Evolutionary conservation across 768 basidiomycete genomes (phyloP), one percentile per base, ranked within the genome.

Genomic region (Favolaschia claudopus): DNA sequence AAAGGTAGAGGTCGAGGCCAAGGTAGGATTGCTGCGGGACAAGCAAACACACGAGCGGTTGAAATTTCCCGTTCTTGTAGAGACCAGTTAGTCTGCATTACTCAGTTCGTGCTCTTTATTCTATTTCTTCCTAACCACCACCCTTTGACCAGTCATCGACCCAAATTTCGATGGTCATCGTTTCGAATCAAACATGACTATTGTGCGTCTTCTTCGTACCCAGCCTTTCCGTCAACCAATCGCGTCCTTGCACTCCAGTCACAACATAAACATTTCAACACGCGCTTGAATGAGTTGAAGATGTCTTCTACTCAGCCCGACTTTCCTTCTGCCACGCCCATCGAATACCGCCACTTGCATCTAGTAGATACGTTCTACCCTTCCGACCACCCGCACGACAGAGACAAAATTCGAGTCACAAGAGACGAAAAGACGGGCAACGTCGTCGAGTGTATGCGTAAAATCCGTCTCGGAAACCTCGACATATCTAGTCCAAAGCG

Each of bases 141-240:
- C 50, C 45, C 36, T 68, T 51, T 54, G 40, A 49, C 12, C 69
- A 97, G 95, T 96, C 60, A 76, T 96, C 87, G 88, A 14, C 97
- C 98, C 72, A 91, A 95, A 72, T 91, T n/a, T n/a, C n/a, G n/a
- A n/a, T n/a, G n/a, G 95, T 96, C 60, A 76, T 96, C 87, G 88
- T 13, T 98, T 98, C 72, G 92, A 95, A 72, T 91, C 93, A 59
- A 95, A 96, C 70, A 98, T 99, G 96, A 85, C 92, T 38, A 75
- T 81, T 62, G 93, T 96, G 70, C 69, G 90, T 82, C 44, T 60
- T 22, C 14, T 14, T 55, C 36, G 40, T 40, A 31, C 50, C 27
- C 39, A 51, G 66, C 19, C 19, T 56, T 37, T 45, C 55, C 65
- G 66, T 55, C 65, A 47, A 51, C 47, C 40, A 60, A 50, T 43